phyloP scores from a whole-genome alignment of 139 green algal species.

The Tetradesmus obliquus region DNA sequence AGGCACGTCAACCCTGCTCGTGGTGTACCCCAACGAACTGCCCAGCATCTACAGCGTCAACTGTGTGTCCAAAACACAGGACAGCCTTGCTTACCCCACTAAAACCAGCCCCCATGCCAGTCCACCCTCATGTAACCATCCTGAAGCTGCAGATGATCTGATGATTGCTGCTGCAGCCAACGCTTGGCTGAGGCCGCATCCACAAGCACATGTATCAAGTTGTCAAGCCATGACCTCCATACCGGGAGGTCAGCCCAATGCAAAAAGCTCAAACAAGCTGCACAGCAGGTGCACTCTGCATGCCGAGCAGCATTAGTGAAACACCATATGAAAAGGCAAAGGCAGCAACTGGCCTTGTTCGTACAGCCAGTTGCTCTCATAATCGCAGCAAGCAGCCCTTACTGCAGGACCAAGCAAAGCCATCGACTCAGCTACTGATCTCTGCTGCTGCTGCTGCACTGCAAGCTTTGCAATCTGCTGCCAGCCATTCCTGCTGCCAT shows the following conservation, averaged over 20 bases:
- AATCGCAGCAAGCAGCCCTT: no score
- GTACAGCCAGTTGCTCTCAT: no score
- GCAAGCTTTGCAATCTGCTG: no score
- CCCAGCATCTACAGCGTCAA: background rate
- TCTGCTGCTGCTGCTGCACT: no score
- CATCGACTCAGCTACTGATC: no score
- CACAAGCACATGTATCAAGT: background rate
- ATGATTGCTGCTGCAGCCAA: background rate
- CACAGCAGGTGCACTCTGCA: background rate
- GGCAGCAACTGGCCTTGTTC: no score
- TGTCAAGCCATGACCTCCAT: background rate
- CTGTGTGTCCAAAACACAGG: background rate
- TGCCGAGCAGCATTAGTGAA: no score
- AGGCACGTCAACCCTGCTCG: background rate
- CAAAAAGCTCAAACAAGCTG: background rate
- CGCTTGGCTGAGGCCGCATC: background rate
- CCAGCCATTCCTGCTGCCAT: no score
- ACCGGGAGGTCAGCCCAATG: background rate
- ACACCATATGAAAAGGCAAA: no score
- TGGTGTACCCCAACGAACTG: background rate
- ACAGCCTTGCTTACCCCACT: background rate
- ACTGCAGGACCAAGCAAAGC: no score
- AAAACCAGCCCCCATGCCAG: background rate
- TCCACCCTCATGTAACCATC: no score
- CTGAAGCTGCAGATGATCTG: no score